phyloP scores from a whole-genome alignment of 148 eudicot genomes.

The Persicaria tinctoria region DNA sequence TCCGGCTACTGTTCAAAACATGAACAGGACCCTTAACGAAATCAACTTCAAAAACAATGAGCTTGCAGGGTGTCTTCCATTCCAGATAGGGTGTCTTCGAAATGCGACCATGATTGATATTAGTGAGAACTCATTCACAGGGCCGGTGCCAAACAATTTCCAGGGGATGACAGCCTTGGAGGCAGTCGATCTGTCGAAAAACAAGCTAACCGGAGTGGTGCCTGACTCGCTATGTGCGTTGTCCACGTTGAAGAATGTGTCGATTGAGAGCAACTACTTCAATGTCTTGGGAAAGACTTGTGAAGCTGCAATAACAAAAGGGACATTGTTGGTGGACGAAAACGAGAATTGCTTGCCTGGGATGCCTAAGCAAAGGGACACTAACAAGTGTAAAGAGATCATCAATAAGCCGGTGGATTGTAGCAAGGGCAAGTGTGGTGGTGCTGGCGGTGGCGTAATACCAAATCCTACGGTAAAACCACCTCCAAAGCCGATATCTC shows the following conservation, averaged over 20 bases:
- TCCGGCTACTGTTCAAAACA: conserved; percentile 36
- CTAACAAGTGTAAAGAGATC: not conserved
- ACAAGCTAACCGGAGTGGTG: conserved; percentile 43
- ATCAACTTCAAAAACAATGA: conserved; percentile 37
- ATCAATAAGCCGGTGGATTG: conserved; percentile 3
- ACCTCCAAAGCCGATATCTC: not conserved
- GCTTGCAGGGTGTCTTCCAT: conserved; percentile 47
- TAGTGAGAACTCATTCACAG: conserved; percentile 38
- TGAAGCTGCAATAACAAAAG: not conserved
- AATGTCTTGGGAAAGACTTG: conserved; percentile 7
- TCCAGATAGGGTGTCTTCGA: conserved; percentile 35
- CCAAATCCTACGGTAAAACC: not conserved
- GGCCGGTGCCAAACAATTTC: conserved; percentile 44
- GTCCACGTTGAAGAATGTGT: conserved; percentile 52
- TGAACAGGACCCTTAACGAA: conserved; percentile 47
- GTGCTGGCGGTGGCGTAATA: not conserved
- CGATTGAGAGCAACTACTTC: conserved; percentile 25
- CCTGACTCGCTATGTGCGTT: conserved; percentile 56
- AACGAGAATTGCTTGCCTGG: conserved; percentile 8
- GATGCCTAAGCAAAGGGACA: conserved; percentile 3
- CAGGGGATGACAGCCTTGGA: conserved; percentile 49
- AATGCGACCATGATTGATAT: conserved; percentile 53
- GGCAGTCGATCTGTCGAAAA: conserved; percentile 52
- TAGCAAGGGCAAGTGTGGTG: not conserved
- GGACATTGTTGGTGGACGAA: not conserved